Evolutionary conservation across 2,329 filamentous ascomycete genomes (phyloP).

Genomic region (Colletotrichum sp.): DNA sequence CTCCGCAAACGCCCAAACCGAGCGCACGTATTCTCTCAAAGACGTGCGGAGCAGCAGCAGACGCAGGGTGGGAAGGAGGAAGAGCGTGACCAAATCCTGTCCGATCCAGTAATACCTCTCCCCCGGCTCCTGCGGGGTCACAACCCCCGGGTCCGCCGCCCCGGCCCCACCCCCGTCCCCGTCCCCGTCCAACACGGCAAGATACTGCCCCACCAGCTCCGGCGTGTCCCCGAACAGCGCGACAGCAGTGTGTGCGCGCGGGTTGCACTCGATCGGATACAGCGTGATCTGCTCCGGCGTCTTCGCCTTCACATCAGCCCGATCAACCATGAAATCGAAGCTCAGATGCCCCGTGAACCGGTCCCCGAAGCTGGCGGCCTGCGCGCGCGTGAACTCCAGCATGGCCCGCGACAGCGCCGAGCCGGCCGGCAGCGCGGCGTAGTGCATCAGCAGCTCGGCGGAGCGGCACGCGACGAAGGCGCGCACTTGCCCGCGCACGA

Average conservation of each 20-base stretch:
- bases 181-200: constrained; percentile 45
- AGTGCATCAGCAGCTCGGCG: constrained; percentile 69
- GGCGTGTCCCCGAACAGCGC: constrained; percentile 59
- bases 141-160: not conserved
- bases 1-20: constrained; percentile 31
- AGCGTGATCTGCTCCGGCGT: constrained; percentile 34
- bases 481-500: constrained; percentile 68
- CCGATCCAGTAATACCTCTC: constrained; percentile 66
- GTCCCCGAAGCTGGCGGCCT: constrained; percentile 54
- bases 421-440: constrained; percentile 60
- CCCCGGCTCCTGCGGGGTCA: constrained; percentile 25
- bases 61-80: constrained; percentile 55
- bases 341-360: constrained; percentile 72
- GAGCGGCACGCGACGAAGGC: constrained; percentile 73
- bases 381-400: constrained; percentile 66
- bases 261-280: constrained; percentile 76
- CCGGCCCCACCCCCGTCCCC: not conserved
- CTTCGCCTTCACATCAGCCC: constrained; percentile 34
- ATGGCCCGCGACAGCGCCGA: constrained; percentile 64
- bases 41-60: constrained; percentile 32
- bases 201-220: constrained; percentile 57
- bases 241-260: constrained; percentile 71
- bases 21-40: constrained; percentile 2
- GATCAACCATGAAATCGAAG: constrained; percentile 72
- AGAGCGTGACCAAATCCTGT: constrained; percentile 63